These are phyloP conservation scores for Calycina herbarum DNA, from an alignment of 2,329 filamentous ascomycete genomes.

Conservation along the genomic window DNA sequence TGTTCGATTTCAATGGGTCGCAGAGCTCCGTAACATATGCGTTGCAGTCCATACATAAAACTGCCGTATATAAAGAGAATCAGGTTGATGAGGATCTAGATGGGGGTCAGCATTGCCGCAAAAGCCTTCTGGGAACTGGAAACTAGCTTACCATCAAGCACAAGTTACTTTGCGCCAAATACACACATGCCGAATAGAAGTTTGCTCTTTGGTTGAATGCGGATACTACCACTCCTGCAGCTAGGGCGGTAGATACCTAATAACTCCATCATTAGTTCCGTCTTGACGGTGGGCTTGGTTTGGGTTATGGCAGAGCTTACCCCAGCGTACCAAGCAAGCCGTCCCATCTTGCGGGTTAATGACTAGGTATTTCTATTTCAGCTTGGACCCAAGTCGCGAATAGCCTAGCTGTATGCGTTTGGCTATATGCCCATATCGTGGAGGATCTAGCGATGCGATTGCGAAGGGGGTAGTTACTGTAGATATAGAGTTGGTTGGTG, in stretches of 20 bases:
- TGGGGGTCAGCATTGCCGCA: slow-evolving; percentile 14
- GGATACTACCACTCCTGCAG: slow-evolving; percentile 79
- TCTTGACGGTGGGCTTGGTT: background rate
- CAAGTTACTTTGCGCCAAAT: slow-evolving; percentile 93
- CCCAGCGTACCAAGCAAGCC: slow-evolving; percentile 52
- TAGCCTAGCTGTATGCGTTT: slow-evolving; percentile 17
- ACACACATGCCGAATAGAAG: slow-evolving; percentile 97
- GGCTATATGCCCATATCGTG: slow-evolving; percentile 29
- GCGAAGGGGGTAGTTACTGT: background rate
- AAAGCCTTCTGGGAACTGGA: background rate
- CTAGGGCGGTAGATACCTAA: slow-evolving; percentile 79
- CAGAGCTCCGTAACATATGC: slow-evolving; percentile 84
- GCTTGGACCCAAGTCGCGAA: slow-evolving; percentile 16
- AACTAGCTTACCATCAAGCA: slow-evolving; percentile 73
- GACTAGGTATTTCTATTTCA: background rate
- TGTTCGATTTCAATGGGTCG: slow-evolving; percentile 96
- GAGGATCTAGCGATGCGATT: background rate
- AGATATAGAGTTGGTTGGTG: slow-evolving; percentile 4
- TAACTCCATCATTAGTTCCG: background rate
- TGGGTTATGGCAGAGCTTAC: slow-evolving; percentile 40
- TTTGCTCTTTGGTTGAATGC: slow-evolving; percentile 94
- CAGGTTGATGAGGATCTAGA: slow-evolving; percentile 85
- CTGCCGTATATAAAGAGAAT: slow-evolving; percentile 77
- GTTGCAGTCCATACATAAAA: slow-evolving; percentile 83
- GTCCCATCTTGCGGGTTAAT: slow-evolving; percentile 26